These are phyloP conservation scores for Xylaria castorea DNA, from an alignment of 495 filamentous ascomycete species.

Conservation along the genomic window DNA sequence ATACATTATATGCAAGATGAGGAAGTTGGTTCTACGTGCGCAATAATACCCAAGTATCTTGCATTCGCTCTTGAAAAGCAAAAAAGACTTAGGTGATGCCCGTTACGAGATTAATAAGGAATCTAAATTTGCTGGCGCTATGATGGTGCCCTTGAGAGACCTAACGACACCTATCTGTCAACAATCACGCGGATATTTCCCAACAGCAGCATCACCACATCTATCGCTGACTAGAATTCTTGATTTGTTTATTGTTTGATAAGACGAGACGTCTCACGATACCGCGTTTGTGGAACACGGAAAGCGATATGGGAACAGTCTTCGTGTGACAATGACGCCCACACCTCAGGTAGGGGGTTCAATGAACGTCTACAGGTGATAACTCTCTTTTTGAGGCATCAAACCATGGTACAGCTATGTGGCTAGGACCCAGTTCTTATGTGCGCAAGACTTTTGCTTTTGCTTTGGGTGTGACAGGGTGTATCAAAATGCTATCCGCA, in stretches of 20 bases:
- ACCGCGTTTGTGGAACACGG: not conserved
- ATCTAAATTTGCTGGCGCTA: not conserved
- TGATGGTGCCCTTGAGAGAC: not conserved
- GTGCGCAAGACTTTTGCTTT: too few species aligned
- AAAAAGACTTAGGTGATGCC: not conserved
- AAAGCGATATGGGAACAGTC: not conserved
- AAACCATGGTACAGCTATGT: too few species aligned
- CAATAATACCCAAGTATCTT: slow-evolving; percentile 12
- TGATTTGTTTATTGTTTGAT: not conserved
- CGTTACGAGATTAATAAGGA: not conserved
- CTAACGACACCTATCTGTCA: not conserved
- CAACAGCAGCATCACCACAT: not conserved
- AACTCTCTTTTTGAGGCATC: too few species aligned
- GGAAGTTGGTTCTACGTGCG: too few species aligned
- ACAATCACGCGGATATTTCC: not conserved
- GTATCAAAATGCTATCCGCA: not conserved
- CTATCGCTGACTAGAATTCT: not conserved
- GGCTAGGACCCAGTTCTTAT: too few species aligned
- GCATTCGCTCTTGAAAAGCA: not conserved
- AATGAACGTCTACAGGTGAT: not conserved
- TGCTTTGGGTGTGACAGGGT: not conserved
- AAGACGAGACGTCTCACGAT: not conserved
- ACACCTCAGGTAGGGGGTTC: not conserved
- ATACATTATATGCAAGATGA: not conserved
- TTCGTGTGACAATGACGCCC: not conserved